Conservation (phyloP, 768 basidiomycete species). For the Leucosporidium creatinivorum region DNA sequence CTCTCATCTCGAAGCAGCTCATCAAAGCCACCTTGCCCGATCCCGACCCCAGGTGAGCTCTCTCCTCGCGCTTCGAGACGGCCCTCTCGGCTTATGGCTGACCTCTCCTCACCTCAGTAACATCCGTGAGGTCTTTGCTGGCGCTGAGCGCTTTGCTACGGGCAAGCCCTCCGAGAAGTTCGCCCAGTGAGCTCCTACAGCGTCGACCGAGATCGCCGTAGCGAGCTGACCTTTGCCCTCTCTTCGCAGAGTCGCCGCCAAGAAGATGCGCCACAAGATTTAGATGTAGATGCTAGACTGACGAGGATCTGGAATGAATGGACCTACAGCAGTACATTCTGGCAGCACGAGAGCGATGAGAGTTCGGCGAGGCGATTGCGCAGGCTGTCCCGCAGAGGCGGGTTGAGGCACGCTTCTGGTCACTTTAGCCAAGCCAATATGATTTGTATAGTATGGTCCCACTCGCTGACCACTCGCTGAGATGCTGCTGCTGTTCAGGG, state of each 20-base stretch:
- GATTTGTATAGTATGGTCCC: too few species aligned
- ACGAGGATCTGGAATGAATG: too few species aligned
- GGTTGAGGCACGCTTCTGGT: too few species aligned
- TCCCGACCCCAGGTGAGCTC: constrained; percentile 11
- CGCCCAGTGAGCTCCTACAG: constrained; percentile 13
- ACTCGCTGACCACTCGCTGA: too few species aligned
- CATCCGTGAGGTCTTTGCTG: constrained; percentile 28
- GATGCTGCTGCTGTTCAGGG: too few species aligned
- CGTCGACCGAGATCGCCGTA: background rate
- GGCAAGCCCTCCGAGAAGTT: constrained; percentile 56
- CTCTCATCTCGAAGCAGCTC: constrained; percentile 16
- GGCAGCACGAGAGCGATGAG: too few species aligned
- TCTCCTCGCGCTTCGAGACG: background rate
- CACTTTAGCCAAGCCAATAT: too few species aligned
- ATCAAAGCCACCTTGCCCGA: constrained; percentile 12
- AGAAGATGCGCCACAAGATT: constrained; percentile 26
- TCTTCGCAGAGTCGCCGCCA: constrained; percentile 7
- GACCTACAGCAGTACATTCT: too few species aligned
- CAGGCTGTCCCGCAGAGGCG: too few species aligned
- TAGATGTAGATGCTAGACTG: background rate
- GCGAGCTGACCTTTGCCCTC: background rate
- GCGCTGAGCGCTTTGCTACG: constrained; percentile 55
- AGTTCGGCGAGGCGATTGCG: too few species aligned
- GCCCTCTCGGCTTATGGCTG: background rate
- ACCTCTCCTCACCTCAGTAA: constrained; percentile 3